These are phyloP conservation scores for Aspergillus proliferans DNA, from an alignment of 2,329 filamentous ascomycete genomes.

Conservation along the genomic window DNA sequence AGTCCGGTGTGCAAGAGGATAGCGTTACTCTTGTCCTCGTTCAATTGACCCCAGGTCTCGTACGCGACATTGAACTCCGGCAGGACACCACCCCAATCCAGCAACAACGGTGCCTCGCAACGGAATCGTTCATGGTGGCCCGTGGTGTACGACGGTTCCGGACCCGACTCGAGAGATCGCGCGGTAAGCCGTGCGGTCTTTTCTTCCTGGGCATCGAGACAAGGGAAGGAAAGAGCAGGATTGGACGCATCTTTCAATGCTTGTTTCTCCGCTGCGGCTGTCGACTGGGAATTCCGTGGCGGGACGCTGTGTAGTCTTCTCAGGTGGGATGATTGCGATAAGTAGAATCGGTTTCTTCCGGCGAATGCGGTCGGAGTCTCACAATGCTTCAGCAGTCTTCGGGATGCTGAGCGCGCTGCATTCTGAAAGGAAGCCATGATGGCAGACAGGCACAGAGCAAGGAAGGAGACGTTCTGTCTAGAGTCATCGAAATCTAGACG, in stretches of 20 bases:
- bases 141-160: constrained; percentile 89
- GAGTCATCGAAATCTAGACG: background rate
- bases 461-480: too few species aligned
- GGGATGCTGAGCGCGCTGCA: constrained; percentile 11
- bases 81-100: constrained; percentile 94
- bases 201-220: constrained; percentile 75
- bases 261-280: constrained; percentile 12
- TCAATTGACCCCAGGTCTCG: constrained; percentile 70
- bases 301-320: constrained; percentile 17
- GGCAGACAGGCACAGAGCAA: background rate
- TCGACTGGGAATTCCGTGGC: constrained; percentile 11
- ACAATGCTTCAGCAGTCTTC: constrained; percentile 6
- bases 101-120: constrained; percentile 65
- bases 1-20: constrained; percentile 91
- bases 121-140: constrained; percentile 75
- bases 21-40: constrained; percentile 67
- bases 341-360: constrained; percentile 6
- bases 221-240: constrained; percentile 82
- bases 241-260: constrained; percentile 53
- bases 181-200: constrained; percentile 68
- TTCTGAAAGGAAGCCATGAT: constrained; percentile 13
- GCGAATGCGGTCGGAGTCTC: constrained; percentile 2
- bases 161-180: constrained; percentile 64
- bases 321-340: constrained; percentile 1
- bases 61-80: constrained; percentile 86